Evolutionary conservation across 2,329 filamentous ascomycete genomes (phyloP).

Genomic region (Pseudocercospora cruenta): DNA sequence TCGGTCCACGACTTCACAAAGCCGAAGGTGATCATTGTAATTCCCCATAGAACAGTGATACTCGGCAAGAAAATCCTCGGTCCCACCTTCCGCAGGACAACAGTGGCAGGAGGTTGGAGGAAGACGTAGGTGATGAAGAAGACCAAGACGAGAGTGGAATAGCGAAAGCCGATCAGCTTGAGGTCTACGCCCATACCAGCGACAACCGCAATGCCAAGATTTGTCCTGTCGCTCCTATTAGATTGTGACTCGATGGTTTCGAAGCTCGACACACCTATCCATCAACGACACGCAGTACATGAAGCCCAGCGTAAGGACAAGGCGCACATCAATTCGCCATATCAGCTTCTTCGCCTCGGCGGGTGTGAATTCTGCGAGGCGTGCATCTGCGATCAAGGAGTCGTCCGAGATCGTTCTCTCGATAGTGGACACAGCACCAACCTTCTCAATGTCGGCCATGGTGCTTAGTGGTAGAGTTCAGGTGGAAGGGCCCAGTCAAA

Average conservation of each 20-base stretch:
- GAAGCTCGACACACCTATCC: slow-evolving; percentile 35
- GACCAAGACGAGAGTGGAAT: slow-evolving; percentile 61
- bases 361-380: slow-evolving; percentile 53
- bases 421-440: slow-evolving; percentile 22
- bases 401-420: slow-evolving; percentile 35
- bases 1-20: slow-evolving; percentile 59
- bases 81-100: slow-evolving; percentile 69
- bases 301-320: slow-evolving; percentile 52
- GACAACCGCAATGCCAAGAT: slow-evolving; percentile 41
- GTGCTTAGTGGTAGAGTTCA: too few relatives aligned
- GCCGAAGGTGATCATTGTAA: slow-evolving; percentile 66
- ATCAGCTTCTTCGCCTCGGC: slow-evolving; percentile 70
- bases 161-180: slow-evolving; percentile 36
- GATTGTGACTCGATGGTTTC: not conserved
- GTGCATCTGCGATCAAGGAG: slow-evolving; percentile 32
- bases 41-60: slow-evolving; percentile 61
- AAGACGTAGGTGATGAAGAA: slow-evolving; percentile 76
- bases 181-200: slow-evolving; percentile 42
- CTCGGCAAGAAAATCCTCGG: slow-evolving; percentile 39
- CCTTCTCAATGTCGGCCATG: slow-evolving; percentile 32
- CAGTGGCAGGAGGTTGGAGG: slow-evolving; percentile 72
- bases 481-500: too few relatives aligned
- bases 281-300: slow-evolving; percentile 43
- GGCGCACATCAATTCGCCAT: slow-evolving; percentile 64
- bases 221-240: slow-evolving; percentile 25